Conservation (phyloP, 805 yeast genomes). For the Candida succiphila region DNA sequence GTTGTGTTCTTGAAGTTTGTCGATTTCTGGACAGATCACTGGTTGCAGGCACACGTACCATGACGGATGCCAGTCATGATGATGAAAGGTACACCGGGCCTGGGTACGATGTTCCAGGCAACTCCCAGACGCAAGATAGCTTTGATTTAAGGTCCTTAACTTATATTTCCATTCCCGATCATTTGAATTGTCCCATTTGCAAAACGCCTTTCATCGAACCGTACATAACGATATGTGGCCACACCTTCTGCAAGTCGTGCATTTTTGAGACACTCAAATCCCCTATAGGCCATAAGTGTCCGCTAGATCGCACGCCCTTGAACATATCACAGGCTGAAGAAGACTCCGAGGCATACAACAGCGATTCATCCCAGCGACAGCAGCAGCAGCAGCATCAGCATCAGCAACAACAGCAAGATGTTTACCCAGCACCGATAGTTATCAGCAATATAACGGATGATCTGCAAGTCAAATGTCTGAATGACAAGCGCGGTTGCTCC, state of each 20-base stretch:
- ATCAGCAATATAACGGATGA: conserved; percentile 54
- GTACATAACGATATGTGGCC: conserved; percentile 55
- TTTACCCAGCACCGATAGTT: conserved; percentile 45
- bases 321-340: too few relatives aligned
- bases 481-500: conserved; percentile 40
- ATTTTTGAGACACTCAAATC: conserved; percentile 34
- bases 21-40: too few relatives aligned
- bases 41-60: too few relatives aligned
- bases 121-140: too few relatives aligned
- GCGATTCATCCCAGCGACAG: too few relatives aligned
- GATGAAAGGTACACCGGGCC: too few relatives aligned
- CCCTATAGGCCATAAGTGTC: conserved; percentile 34
- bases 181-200: conserved; percentile 51
- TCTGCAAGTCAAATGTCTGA: conserved; percentile 45
- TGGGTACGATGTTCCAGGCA: too few relatives aligned
- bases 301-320: conserved; percentile 48
- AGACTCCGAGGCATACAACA: too few relatives aligned
- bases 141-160: neutral
- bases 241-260: conserved; percentile 54
- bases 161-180: conserved; percentile 3
- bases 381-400: too few relatives aligned
- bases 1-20: too few relatives aligned
- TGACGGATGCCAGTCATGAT: too few relatives aligned
- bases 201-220: conserved; percentile 55
- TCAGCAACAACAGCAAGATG: too few relatives aligned